Base-by-base conservation (phyloP, 75 land plant genomes). In the Sequoiadendron giganteum region DNA sequence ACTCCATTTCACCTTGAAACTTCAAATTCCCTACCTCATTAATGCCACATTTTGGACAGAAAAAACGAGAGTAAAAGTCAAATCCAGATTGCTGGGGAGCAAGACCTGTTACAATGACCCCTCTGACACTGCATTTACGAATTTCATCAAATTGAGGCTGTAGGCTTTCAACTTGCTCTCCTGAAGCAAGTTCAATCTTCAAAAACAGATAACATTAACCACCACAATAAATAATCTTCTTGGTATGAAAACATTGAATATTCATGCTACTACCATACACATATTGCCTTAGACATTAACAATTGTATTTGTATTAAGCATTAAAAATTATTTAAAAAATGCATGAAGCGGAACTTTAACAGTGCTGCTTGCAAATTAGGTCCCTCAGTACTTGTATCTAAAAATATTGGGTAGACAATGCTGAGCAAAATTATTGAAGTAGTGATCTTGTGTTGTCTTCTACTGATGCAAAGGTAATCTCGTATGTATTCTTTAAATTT, bases 31-130 rank as follows among this genome's bases (percentile, higher is more conserved):
- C 58, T 92, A 95, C 96, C 96, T 97, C 97, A 56, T 90, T 78
- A 13, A 97, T 84, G 3, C 97, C 97, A 3, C 88, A 78, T 58
- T 91, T 94, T 32, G 97, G 97, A 65, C 90, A 91, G 90, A 97
- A 97, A 77, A 94, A 94, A 4, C 96, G 91, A 83, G 97, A 91
- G 55, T 86, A 91, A 73, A 96, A 93, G 87, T 95, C 96, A 89
- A 91, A 93, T 54, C 86, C 91, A 58, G 94, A 93, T 28, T 85
- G 90, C 13, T 88, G 84, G 73, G 93, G 87, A 79, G 94, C 94
- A 56, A 34, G 82, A 32, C 89, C 97, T 8, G 99, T 94, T 14
- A 94, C 88, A 40, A 95, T 90, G 45, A 97, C 52, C 47, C 93
- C 97, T 45, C 94, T 88, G 3, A 86, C 89, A 55, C 90, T 86